Evolutionary conservation across 306 rosid species (phyloP).

Genomic region (Prunus mume): DNA sequence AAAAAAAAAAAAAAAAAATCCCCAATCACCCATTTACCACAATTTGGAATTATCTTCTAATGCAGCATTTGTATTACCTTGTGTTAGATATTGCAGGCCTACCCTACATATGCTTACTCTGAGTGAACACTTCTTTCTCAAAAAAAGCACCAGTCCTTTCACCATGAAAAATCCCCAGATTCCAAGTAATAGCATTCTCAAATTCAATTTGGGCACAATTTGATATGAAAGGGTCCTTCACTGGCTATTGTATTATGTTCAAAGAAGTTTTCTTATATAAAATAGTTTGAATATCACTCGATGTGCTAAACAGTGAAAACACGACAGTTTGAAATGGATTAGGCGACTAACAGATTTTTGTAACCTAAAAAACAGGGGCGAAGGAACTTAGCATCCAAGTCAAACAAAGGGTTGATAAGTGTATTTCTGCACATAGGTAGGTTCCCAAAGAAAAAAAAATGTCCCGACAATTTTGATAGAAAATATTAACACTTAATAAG

Average conservation of each 20-base stretch:
- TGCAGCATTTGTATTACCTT: not conserved
- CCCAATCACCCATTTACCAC: no score
- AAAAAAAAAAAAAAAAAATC: no score
- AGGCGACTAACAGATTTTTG: not conserved
- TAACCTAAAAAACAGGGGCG: not conserved
- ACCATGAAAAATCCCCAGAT: not conserved
- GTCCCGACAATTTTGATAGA: not conserved
- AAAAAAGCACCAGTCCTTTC: constrained; percentile 23
- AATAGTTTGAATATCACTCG: not conserved
- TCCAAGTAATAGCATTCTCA: not conserved
- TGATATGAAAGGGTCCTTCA: not conserved
- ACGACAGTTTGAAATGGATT: not conserved
- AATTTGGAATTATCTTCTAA: not conserved
- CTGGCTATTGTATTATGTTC: not conserved
- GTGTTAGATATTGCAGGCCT: constrained; percentile 69
- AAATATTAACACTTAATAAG: no score
- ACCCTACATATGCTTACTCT: constrained; percentile 69
- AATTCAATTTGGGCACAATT: not conserved
- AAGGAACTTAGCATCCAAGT: not conserved
- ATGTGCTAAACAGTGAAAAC: not conserved
- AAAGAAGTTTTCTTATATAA: not conserved
- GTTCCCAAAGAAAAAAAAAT: not conserved
- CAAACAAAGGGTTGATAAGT: not conserved
- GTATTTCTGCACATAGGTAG: not conserved
- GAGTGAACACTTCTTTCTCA: constrained; percentile 40